phyloP scores from a whole-genome alignment of 2,329 filamentous ascomycete genomes.

The Lecanosticta acicola region DNA sequence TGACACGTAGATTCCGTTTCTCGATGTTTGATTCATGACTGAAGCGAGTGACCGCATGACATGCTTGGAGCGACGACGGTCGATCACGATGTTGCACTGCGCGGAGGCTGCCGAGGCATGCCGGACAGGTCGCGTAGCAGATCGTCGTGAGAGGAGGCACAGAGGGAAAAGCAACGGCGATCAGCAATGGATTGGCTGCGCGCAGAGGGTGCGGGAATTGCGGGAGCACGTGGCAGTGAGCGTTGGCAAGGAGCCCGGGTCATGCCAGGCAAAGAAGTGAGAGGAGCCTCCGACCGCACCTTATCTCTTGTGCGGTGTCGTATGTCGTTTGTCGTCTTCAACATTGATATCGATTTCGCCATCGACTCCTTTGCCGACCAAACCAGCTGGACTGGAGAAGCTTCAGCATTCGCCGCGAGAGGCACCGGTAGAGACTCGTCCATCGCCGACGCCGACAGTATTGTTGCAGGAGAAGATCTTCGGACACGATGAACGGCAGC shows the following conservation, averaged over 20 bases:
- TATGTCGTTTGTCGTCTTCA: not conserved
- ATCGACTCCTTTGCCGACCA: not conserved
- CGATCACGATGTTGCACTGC: too few species aligned
- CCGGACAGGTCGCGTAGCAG: too few species aligned
- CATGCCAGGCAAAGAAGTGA: not conserved
- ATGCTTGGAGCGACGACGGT: too few species aligned
- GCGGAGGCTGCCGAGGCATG: not conserved
- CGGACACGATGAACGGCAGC: conserved; percentile 3
- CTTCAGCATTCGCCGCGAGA: not conserved
- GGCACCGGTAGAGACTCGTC: not conserved
- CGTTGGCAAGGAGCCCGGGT: not conserved
- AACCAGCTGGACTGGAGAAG: not conserved
- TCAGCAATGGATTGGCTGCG: not conserved
- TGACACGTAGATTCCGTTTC: too few species aligned
- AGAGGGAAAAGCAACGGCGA: not conserved
- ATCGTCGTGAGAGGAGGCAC: too few species aligned
- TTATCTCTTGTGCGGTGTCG: not conserved
- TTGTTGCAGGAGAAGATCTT: not conserved
- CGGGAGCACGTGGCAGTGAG: not conserved
- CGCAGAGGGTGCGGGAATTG: too few species aligned
- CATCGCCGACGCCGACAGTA: too few species aligned
- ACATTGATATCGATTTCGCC: not conserved
- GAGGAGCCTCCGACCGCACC: not conserved
- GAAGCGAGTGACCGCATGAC: too few species aligned
- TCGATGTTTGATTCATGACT: too few species aligned